Base-by-base conservation (phyloP, 352 stramenopile species). In the Phytophthora macrochlamydospora region DNA sequence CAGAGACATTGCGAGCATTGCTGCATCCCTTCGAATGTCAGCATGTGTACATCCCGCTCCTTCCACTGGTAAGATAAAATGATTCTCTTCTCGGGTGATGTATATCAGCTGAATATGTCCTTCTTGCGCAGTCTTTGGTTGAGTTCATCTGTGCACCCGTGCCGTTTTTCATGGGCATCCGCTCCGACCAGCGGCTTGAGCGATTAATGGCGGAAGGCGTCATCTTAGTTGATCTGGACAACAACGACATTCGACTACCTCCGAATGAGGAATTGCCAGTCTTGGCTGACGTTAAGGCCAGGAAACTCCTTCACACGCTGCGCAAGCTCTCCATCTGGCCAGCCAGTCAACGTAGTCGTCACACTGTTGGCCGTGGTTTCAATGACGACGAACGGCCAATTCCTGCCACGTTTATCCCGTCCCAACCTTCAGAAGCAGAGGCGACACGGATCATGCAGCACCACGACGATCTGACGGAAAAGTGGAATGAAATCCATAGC, bases 121-220 rank as follows among this genome's bases (percentile, higher is more conserved):
- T 52, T 30, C 4, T 56, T 55, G 3, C 1, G 31, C 6, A 93
- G 85, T 76, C 78, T 0, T 57, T 93, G 30, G 43, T 91, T 0
- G 85, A 93, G 55, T 92, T 93, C 62, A 74, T 91, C 6, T 87
- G 75, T 6, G 82, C 85, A 3, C 85, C 85, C 1, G 83, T 93
- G 4, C 85, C 85, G 11, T 93, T 92, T 48, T 90, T 93, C 55
- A 92, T 93, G 81, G 85, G 85, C 1, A 72, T 92, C 30, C 65
- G 76, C 0, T 86, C 79, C 0, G 72, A 85, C 32, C 54, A 73
- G 9, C 59, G 71, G 4, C 69, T 83, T 0, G 71, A 84, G 35
- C 65, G 62, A 1, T 51, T 92, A n/a, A 64, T 75, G 1, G 28
- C 55, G 1, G 85, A 93, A 56, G 85, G 84, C 9, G 72, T 92